These are phyloP conservation scores for Berberis thunbergii DNA, from an alignment of 164 flowering plant species.

Conservation along the genomic window DNA sequence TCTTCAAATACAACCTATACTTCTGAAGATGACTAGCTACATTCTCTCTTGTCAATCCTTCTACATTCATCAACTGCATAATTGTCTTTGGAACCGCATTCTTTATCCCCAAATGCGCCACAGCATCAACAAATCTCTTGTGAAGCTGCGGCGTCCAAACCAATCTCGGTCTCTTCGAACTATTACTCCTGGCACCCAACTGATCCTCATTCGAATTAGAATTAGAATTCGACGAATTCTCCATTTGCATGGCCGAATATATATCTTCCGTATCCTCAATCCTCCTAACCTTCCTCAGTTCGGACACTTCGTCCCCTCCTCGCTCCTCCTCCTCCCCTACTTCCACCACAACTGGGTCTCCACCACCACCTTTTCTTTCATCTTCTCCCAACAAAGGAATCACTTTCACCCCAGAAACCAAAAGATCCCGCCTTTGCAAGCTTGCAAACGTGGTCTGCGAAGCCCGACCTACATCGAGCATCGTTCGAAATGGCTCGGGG, in stretches of 20 bases:
- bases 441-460: no score
- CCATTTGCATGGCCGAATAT: constrained; percentile 14
- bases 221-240: not conserved
- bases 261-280: constrained; percentile 28
- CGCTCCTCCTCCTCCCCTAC: constrained; percentile 12
- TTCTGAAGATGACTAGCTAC: constrained; percentile 21
- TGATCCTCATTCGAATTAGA: constrained; percentile 28
- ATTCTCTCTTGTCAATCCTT: constrained; percentile 16
- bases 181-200: constrained; percentile 1
- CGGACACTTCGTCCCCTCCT: constrained; percentile 6
- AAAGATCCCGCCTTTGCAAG: no score
- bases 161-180: constrained; percentile 11
- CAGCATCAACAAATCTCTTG: constrained; percentile 18
- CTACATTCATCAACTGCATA: constrained; percentile 23
- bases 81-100: constrained; percentile 17
- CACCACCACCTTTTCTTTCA: no score
- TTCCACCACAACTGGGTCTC: constrained; percentile 12
- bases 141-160: constrained; percentile 21
- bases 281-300: constrained; percentile 6
- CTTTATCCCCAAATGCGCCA: constrained; percentile 18
- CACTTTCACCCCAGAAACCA: no score
- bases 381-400: no score
- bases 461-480: constrained; percentile 35
- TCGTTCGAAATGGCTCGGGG: constrained; percentile 43
- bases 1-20: constrained; percentile 15